These are phyloP conservation scores for Thalassiosira profunda DNA, from an alignment of 108 stramenopile genomes.

Conservation along the genomic window DNA sequence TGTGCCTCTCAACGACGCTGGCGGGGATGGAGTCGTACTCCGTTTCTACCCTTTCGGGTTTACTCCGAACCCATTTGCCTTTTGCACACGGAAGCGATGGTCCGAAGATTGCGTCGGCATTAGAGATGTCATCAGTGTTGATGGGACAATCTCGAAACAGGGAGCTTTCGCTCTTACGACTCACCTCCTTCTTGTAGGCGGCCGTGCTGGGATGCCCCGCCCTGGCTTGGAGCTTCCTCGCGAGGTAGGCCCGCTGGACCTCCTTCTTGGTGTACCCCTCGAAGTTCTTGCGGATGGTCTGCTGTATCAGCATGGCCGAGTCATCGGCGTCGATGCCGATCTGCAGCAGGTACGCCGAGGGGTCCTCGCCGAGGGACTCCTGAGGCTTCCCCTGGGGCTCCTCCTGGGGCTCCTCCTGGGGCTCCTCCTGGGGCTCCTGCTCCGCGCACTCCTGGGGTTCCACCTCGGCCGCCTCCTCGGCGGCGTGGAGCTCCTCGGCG, in stretches of 20 bases:
- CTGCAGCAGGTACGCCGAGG: too few species aligned
- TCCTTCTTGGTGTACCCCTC: conserved; percentile 19
- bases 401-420: too few species aligned
- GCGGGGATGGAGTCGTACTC: conserved; percentile 21
- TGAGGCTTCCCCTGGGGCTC: too few species aligned
- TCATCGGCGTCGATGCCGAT: too few species aligned
- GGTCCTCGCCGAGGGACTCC: too few species aligned
- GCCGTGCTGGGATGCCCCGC: background rate
- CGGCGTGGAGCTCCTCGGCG: too few species aligned
- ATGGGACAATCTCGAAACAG: conserved; percentile 17
- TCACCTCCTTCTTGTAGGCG: background rate
- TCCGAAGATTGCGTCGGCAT: conserved; percentile 16
- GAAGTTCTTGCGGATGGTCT: conserved; percentile 3
- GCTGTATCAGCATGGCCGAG: background rate
- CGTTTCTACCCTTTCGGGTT: conserved; percentile 13
- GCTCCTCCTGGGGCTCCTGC: too few species aligned
- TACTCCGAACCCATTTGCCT: conserved; percentile 13
- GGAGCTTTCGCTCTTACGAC: background rate
- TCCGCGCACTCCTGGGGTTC: too few species aligned
- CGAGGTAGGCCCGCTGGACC: conserved; percentile 11
- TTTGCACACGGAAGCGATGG: conserved; percentile 8
- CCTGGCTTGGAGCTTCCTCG: background rate
- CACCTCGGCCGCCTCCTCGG: too few species aligned
- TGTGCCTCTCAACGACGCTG: conserved; percentile 6
- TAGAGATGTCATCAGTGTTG: background rate